Evolutionary conservation across 225 moss, liverwort and hornwort species (phyloP).

Genomic region (Antitrichia curtipendula): DNA sequence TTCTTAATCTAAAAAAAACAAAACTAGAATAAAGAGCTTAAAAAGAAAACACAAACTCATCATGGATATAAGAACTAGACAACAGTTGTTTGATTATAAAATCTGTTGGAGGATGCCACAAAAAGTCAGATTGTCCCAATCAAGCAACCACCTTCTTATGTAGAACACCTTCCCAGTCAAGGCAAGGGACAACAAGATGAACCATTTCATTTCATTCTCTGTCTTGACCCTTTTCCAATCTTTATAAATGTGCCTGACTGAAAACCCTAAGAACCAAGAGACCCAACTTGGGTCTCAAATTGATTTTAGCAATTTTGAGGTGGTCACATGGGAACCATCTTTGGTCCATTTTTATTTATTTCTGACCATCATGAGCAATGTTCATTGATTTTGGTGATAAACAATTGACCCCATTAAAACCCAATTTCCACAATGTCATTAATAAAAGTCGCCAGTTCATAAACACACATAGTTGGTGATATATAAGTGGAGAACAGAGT

Average conservation of each 20-base stretch:
- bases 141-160: neutral
- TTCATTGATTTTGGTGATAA: neutral
- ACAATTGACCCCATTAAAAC: no score
- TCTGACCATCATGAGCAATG: neutral
- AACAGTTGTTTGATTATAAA: no score
- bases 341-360: neutral
- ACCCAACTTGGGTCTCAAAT: neutral
- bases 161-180: neutral
- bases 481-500: no score
- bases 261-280: neutral
- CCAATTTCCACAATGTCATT: neutral
- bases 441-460: neutral
- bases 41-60: neutral
- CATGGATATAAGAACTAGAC: rapidly evolving
- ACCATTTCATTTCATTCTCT: neutral
- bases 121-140: neutral
- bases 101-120: rapidly evolving
- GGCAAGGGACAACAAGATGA: neutral
- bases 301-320: neutral
- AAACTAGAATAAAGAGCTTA: rapidly evolving
- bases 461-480: neutral
- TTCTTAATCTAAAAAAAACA: neutral
- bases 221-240: rapidly evolving
- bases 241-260: rapidly evolving
- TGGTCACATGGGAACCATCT: neutral